Base-by-base conservation (phyloP, 352 stramenopile species). In the Discostella stelligera region DNA sequence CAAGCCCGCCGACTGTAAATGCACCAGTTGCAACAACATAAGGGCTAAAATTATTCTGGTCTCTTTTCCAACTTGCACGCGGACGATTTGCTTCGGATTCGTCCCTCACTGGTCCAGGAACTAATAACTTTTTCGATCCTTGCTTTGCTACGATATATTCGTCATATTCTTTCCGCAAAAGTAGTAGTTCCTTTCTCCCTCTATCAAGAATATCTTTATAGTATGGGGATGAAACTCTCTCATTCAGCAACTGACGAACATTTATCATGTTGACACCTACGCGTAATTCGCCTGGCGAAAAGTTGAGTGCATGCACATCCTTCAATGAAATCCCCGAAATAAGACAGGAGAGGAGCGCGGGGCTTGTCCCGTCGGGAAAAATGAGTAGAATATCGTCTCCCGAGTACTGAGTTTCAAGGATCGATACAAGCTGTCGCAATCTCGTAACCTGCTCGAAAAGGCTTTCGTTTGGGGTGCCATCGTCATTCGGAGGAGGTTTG, bases 391-490 rank as follows among this genome's bases (percentile, higher is more conserved):
- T 82, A 27, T 60, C 62, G 32, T 85, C 79, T 13, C 79, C 79
- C 20, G 68, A 79, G 25, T 71, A 80, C 21, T 77, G 60, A 11
- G 74, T 77, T 70, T 85, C 73, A 20, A 75, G 66, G 27, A 79
- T 53, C 41, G 82, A 89, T 50, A 87, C 77, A 2, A 85, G 54
- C 50, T 87, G 79, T 21, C 82, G 63, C 44, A 89, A 74, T 65
- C 79, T 48, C 27, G 80, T 72, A 14, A 74, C 71, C 65, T 86
- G 74, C 55, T 89, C 79, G 20, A 25, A 59, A 9, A 89, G 68
- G 14, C 71, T 87, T 80, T 87, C 79, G 41, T 82, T 66, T 41
- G 64, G 55, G 25, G 67, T 85, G n/a, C 79, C 72, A 73, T 84
- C 77, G 13, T 72, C 68, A 75, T 80, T 81, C 53, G 69, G 62